These are phyloP conservation scores for Dorcoceras hygrometricum DNA, from an alignment of 257 asterid genomes.

Conservation along the genomic window DNA sequence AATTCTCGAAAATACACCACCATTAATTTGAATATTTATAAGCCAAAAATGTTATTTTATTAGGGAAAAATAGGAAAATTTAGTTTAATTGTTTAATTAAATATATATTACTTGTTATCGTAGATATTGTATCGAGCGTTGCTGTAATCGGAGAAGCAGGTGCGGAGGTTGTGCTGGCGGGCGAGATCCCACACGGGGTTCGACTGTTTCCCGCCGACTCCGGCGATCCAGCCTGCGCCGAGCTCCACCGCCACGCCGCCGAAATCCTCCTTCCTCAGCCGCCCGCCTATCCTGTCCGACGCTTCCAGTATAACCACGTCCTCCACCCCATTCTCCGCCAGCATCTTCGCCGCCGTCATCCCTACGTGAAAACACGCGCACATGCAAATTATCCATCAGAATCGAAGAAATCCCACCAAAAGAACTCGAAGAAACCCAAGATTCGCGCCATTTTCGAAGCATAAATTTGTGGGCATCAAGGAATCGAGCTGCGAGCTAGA, in stretches of 20 bases:
- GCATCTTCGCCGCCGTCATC: conserved; percentile 74
- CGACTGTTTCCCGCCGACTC: conserved; percentile 77
- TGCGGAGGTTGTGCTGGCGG: conserved; percentile 60
- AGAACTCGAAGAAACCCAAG: neutral
- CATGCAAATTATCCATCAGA: too few species aligned
- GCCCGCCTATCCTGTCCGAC: conserved; percentile 76
- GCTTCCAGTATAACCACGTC: conserved; percentile 79
- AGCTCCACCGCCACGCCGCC: conserved; percentile 87
- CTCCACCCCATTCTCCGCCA: conserved; percentile 77
- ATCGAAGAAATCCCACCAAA: too few species aligned
- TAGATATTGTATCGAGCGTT: conserved; percentile 88
- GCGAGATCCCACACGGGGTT: conserved; percentile 96
- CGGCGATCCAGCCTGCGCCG: conserved; percentile 99
- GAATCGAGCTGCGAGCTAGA: neutral
- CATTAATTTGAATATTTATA: too few species aligned
- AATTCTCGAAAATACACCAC: too few species aligned
- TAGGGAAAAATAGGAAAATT: too few species aligned
- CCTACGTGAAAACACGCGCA: conserved; percentile 33
- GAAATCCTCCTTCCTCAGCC: conserved; percentile 76
- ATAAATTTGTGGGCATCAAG: too few species aligned
- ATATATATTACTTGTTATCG: conserved; percentile 86
- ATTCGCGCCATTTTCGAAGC: too few species aligned
- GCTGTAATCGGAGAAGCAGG: conserved; percentile 86
- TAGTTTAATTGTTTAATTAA: too few species aligned
- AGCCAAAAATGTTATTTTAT: too few species aligned